Conservation (phyloP, 257 asterid species). For the Salvia rosmarinus region DNA sequence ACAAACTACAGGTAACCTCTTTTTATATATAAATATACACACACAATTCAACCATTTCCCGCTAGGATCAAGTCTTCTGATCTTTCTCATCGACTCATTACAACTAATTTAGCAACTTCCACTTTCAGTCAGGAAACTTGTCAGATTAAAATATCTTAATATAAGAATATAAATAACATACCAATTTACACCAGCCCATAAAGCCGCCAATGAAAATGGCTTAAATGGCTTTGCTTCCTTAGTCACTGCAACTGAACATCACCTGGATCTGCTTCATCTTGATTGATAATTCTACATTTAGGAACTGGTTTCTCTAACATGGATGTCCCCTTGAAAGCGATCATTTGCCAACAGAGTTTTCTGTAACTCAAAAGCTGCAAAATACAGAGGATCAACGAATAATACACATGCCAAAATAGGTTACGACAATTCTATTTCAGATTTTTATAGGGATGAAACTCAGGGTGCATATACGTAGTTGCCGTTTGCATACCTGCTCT, state of each 20-base stretch:
- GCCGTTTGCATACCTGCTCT: constrained; percentile 60
- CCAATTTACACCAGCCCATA: constrained; percentile 35
- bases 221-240: constrained; percentile 25
- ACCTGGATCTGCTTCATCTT: constrained; percentile 45
- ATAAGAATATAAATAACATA: constrained; percentile 19
- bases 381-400: constrained; percentile 7
- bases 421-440: background rate
- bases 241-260: constrained; percentile 42
- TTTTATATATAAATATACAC: background rate
- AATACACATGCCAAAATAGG: background rate
- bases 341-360: constrained; percentile 89
- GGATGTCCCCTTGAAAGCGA: constrained; percentile 78
- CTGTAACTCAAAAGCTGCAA: constrained; percentile 76
- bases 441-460: background rate
- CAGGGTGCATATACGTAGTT: background rate
- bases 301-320: constrained; percentile 85
- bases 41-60: constrained; percentile 38
- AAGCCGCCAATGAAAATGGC: constrained; percentile 39
- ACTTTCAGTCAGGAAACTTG: constrained; percentile 31
- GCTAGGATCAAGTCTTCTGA: constrained; percentile 28
- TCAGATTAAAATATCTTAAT: constrained; percentile 18
- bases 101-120: constrained; percentile 29
- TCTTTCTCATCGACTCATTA: constrained; percentile 35
- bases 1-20: constrained; percentile 25
- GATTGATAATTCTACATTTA: constrained; percentile 56